phyloP scores from a whole-genome alignment of 2,329 filamentous ascomycete genomes.

The Simplicillium aogashimaense region DNA sequence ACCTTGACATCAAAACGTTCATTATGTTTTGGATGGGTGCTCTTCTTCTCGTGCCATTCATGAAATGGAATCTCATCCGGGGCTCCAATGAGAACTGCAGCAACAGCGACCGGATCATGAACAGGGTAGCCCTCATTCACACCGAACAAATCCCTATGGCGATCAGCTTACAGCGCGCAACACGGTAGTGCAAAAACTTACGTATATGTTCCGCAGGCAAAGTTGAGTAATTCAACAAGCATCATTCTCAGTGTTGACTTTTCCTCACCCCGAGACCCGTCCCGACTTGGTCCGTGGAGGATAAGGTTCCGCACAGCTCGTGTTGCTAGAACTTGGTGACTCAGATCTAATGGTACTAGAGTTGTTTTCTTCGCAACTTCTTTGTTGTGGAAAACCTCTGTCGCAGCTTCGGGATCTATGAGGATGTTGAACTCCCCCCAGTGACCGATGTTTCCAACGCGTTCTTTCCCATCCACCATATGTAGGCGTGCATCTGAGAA shows the following conservation, averaged over 20 bases:
- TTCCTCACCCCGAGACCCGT: constrained; percentile 23
- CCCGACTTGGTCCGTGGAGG: constrained; percentile 44
- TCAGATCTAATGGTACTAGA: constrained; percentile 77
- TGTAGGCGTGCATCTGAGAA: constrained; percentile 75
- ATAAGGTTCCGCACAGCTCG: constrained; percentile 57
- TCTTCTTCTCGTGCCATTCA: constrained; percentile 35
- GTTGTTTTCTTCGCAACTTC: constrained; percentile 66
- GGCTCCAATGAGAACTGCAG: constrained; percentile 62
- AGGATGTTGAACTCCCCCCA: constrained; percentile 87
- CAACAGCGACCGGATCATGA: constrained; percentile 88
- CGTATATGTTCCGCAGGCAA: constrained; percentile 82
- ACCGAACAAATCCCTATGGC: constrained; percentile 58
- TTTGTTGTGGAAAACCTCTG: constrained; percentile 61
- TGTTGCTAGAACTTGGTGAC: constrained; percentile 81
- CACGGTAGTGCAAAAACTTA: too few relatives aligned
- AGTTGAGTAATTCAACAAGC: constrained; percentile 79
- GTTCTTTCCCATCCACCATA: constrained; percentile 45
- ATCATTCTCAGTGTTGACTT: constrained; percentile 60
- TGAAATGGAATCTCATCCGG: constrained; percentile 45
- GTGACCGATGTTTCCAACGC: constrained; percentile 54
- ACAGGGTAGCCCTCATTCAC: constrained; percentile 75
- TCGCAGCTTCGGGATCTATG: constrained; percentile 81
- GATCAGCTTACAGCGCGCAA: constrained; percentile 5
- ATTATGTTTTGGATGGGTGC: constrained; percentile 22
- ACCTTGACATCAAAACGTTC: constrained; percentile 64